Evolutionary conservation across 768 basidiomycete species (phyloP), one percentile per base, ranked within the genome.

Genomic region (Phanerochaete carnosa): DNA sequence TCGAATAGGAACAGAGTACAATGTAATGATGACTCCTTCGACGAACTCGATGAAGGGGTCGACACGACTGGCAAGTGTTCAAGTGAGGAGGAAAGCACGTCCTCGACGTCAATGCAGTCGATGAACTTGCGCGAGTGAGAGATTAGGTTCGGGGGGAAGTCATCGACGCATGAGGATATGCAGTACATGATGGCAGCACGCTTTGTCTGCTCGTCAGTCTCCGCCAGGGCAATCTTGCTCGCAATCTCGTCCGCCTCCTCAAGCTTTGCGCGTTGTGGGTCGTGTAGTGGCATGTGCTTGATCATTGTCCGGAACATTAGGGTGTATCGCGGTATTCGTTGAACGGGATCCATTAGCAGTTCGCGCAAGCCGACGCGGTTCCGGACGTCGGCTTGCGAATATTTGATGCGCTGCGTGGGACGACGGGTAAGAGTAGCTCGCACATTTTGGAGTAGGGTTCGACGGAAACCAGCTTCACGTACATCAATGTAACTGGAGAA

Each of bases 311-410:
- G 89, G 74, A 96, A 93, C 65, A 98, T 81, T 26, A 98, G 79
- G 1, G 94, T 95, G 74, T 98, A 98, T 64, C 96, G 82, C 3
- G 95, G 95, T 68, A 98, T 94, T 33, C 95, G 87, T 69, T 98
- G 95, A 5, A 97, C 93, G 16, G 95, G 95, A 65, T 98, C 95
- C 88, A 96, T 96, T 23, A 98, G 80, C 52, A 97, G 83, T 71
- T 96, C 95, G 28, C 95, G 83, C 57, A 98, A 78, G 46, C 92
- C 94, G 58, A 96, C 83, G 43, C 94, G 90, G 70, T 92, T 94
- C 66, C 82, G 81, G 30, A 80, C 72, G 65, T 92, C 92, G 23
- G 22, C 84, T 43, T 43, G 39, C 63, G 88, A 85, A 70, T 95
- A 96, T 78, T 96, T 95, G 73, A 93, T 87, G 59, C 87, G 87